Percentiles rank a stretch among this genome's conserved stretches.
Conservation (phyloP, 495 filamentous ascomycete species). For the Aspergillus heteromorphus region DNA sequence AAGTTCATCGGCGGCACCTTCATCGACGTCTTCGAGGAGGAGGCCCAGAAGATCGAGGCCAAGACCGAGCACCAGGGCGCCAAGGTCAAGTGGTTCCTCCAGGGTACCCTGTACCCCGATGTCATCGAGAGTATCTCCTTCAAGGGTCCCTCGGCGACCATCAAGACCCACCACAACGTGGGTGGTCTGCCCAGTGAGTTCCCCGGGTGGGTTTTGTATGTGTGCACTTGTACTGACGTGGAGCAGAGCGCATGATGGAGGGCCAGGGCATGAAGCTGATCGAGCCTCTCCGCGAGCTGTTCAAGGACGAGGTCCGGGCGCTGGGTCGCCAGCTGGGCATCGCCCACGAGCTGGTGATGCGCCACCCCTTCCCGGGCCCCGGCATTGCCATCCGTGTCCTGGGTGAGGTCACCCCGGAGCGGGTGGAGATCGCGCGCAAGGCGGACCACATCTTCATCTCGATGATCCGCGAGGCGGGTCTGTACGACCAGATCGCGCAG, state of each 20-base stretch:
- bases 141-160: conserved; percentile 75
- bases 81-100: conserved; percentile 76
- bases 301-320: conserved; percentile 76
- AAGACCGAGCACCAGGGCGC: conserved; percentile 58
- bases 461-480: conserved; percentile 75
- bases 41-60: conserved; percentile 69
- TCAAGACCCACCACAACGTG: conserved; percentile 85
- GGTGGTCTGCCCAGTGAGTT: conserved; percentile 52
- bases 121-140: conserved; percentile 79
- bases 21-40: conserved; percentile 84
- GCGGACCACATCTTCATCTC: conserved; percentile 83
- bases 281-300: conserved; percentile 75
- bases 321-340: conserved; percentile 75
- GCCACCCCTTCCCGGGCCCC: conserved; percentile 80
- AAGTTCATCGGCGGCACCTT: conserved; percentile 85
- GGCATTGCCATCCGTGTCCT: conserved; percentile 87
- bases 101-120: conserved; percentile 79
- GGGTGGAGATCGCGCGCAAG: conserved; percentile 72
- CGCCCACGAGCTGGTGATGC: conserved; percentile 68
- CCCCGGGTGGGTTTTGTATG: too few species aligned
- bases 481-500: conserved; percentile 78
- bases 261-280: conserved; percentile 61
- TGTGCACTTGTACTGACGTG: neutral
- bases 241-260: conserved; percentile 46
- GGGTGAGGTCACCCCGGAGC: conserved; percentile 77